Evolutionary conservation across 352 stramenopile genomes (phyloP).

Genomic region (Globisporangium paroecandrum): DNA sequence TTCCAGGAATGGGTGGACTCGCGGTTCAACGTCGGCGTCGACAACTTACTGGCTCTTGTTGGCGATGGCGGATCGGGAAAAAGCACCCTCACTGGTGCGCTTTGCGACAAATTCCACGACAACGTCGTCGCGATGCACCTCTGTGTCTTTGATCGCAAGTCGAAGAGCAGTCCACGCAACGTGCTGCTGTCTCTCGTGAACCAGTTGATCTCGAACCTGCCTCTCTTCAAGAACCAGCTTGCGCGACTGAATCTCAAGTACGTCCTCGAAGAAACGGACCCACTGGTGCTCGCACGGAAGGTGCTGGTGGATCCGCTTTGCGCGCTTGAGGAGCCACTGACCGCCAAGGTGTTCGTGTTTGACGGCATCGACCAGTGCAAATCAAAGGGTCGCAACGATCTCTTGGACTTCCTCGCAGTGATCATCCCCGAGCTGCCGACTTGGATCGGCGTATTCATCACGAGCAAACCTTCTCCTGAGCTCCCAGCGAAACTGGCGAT

Average conservation of each 20-base stretch:
- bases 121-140: slow-evolving; percentile 68
- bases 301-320: slow-evolving; percentile 73
- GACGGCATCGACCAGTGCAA: slow-evolving; percentile 77
- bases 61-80: slow-evolving; percentile 72
- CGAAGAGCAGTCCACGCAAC: slow-evolving; percentile 65
- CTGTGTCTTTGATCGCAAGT: slow-evolving; percentile 75
- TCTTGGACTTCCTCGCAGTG: slow-evolving; percentile 64
- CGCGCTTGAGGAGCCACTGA: slow-evolving; percentile 59
- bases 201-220: slow-evolving; percentile 64
- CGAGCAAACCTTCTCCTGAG: slow-evolving; percentile 63
- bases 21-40: slow-evolving; percentile 54
- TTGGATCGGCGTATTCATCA: slow-evolving; percentile 72
- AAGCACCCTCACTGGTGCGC: slow-evolving; percentile 48
- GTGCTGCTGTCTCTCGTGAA: slow-evolving; percentile 80
- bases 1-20: slow-evolving; percentile 77
- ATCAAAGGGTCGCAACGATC: slow-evolving; percentile 45
- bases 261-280: slow-evolving; percentile 73
- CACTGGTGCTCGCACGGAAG: slow-evolving; percentile 62
- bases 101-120: slow-evolving; percentile 51
- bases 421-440: slow-evolving; percentile 56
- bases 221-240: slow-evolving; percentile 78
- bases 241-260: slow-evolving; percentile 80
- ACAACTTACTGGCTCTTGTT: slow-evolving; percentile 63
- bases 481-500: slow-evolving; percentile 57
- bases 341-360: slow-evolving; percentile 60